Evolutionary conservation across 805 yeast genomes (phyloP).

Genomic region (Peterozyma toletana): DNA sequence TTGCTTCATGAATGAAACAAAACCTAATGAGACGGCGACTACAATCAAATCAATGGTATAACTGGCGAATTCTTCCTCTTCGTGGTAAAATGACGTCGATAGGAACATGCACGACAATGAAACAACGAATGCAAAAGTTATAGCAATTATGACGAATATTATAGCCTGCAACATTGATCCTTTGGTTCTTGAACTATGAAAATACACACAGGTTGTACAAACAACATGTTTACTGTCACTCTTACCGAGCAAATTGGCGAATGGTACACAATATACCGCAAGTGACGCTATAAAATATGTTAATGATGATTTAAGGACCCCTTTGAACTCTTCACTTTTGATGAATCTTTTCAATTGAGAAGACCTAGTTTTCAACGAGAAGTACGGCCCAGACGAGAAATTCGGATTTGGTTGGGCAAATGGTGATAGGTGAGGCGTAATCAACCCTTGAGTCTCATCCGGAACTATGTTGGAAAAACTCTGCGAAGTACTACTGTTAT

Average conservation of each 20-base stretch:
- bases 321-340: slow-evolving; percentile 3
- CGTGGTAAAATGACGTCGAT: slow-evolving; percentile 36
- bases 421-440: background rate
- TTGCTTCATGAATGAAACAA: slow-evolving; percentile 65
- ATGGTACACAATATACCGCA: slow-evolving; percentile 53
- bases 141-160: slow-evolving; percentile 47
- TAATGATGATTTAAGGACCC: slow-evolving; percentile 58
- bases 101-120: slow-evolving; percentile 45
- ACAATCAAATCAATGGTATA: slow-evolving; percentile 46
- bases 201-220: slow-evolving; percentile 79
- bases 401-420: too few species aligned
- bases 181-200: slow-evolving; percentile 72
- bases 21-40: slow-evolving; percentile 51
- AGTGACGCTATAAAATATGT: slow-evolving; percentile 70
- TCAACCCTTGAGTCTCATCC: background rate
- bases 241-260: slow-evolving; percentile 47
- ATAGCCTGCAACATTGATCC: slow-evolving; percentile 79
- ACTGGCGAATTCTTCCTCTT: slow-evolving; percentile 41
- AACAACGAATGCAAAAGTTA: slow-evolving; percentile 45
- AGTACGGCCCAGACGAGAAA: background rate
- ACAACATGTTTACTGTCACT: slow-evolving; percentile 75
- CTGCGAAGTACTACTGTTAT: too few species aligned
- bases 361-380: background rate
- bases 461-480: too few species aligned
- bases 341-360: background rate